A percentile compares a stretch with the other conserved stretches of the same genome.
These are phyloP conservation scores for Lagenidium giganteum DNA, from an alignment of 352 stramenopile species.

Conservation along the genomic window DNA sequence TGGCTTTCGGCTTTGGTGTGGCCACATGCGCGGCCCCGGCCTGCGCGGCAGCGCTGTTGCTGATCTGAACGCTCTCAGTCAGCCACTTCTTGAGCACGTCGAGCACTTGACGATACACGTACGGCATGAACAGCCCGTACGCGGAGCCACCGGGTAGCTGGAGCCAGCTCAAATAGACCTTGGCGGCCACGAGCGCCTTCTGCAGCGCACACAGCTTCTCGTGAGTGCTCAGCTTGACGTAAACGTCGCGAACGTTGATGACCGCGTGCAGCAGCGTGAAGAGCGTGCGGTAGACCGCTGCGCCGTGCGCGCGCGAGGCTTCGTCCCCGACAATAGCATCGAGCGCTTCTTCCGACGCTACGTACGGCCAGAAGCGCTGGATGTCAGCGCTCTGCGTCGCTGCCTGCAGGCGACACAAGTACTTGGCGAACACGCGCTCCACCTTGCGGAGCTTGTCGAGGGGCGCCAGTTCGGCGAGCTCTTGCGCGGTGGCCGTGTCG, in stretches of 20 bases:
- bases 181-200: slow-evolving; percentile 63
- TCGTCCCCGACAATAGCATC: slow-evolving; percentile 27
- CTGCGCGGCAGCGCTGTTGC: slow-evolving; percentile 3
- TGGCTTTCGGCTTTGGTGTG: slow-evolving; percentile 8
- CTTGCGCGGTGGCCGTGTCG: slow-evolving; percentile 16
- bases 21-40: slow-evolving; percentile 1
- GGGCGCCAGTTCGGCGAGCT: slow-evolving; percentile 29
- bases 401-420: too few relatives aligned
- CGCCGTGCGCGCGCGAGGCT: slow-evolving; percentile 21
- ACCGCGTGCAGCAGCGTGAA: slow-evolving; percentile 53
- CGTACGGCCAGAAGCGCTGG: slow-evolving; percentile 55
- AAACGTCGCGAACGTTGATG: slow-evolving; percentile 57
- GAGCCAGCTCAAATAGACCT: slow-evolving; percentile 77
- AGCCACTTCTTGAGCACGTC: slow-evolving; percentile 81
- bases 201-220: slow-evolving; percentile 36
- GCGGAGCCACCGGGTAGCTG: slow-evolving; percentile 74
- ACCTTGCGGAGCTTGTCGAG: slow-evolving; percentile 38
- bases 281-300: slow-evolving; percentile 56
- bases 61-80: slow-evolving; percentile 18
- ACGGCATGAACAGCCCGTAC: slow-evolving; percentile 83
- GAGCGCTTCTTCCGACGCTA: slow-evolving; percentile 45
- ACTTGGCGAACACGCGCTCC: slow-evolving; percentile 51
- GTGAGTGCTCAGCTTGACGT: slow-evolving; percentile 24
- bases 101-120: slow-evolving; percentile 77
- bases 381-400: too few relatives aligned